These are phyloP conservation scores for Zopfia rhizophila DNA, from an alignment of 2,329 filamentous ascomycete genomes.

Conservation along the genomic window DNA sequence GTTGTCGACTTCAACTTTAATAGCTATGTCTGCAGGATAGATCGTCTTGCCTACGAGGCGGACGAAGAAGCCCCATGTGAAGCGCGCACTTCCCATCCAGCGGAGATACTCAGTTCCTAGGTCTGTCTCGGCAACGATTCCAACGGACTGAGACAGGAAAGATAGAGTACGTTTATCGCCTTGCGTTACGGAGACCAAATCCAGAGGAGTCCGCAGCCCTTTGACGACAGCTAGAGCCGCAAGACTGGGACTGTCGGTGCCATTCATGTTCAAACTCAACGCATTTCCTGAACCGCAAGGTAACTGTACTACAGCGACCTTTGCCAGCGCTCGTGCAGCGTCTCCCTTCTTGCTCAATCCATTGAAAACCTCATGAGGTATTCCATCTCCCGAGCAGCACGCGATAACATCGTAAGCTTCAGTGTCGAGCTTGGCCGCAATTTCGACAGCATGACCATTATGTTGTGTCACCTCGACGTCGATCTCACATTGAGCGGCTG, in stretches of 20 bases:
- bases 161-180: conserved; percentile 78
- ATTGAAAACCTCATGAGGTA: conserved; percentile 95
- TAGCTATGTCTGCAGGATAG: conserved; percentile 89
- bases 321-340: conserved; percentile 76
- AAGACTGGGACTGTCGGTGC: conserved; percentile 77
- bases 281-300: conserved; percentile 96
- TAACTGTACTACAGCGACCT: conserved; percentile 84
- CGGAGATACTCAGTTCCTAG: conserved; percentile 89
- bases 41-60: conserved; percentile 78
- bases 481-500: conserved; percentile 80
- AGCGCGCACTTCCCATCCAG: conserved; percentile 90
- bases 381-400: conserved; percentile 90
- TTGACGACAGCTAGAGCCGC: conserved; percentile 89
- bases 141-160: conserved; percentile 90
- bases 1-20: conserved; percentile 82
- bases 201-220: conserved; percentile 82
- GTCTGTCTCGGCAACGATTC: conserved; percentile 90
- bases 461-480: conserved; percentile 78
- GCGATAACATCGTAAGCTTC: conserved; percentile 85
- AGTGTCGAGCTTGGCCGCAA: conserved; percentile 79
- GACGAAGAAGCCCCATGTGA: conserved; percentile 84
- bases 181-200: conserved; percentile 89
- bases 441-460: conserved; percentile 80
- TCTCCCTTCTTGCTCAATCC: conserved; percentile 82
- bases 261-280: conserved; percentile 89